Conservation (phyloP, 345 rosid species). For the Rhizophora apiculata region DNA sequence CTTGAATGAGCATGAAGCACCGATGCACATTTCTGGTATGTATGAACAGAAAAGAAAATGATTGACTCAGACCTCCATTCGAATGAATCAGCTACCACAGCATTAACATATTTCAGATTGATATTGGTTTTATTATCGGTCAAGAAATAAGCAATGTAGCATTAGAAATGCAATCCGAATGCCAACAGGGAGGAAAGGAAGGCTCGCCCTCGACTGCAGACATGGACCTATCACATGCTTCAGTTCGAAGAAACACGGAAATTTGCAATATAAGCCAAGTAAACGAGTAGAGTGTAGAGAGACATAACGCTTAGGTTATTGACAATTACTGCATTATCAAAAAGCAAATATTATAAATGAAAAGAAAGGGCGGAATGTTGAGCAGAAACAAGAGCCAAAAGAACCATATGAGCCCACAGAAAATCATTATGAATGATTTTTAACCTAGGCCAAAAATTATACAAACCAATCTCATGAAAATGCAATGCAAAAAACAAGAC, state of each 20-base stretch:
- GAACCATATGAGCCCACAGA: conserved; percentile 7
- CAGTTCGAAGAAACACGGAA: neutral
- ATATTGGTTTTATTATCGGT: neutral
- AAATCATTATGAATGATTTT: conserved; percentile 3
- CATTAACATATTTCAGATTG: too few species aligned
- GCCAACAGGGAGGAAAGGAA: neutral
- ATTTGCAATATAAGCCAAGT: neutral
- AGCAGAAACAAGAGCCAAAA: conserved; percentile 11
- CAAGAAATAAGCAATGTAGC: neutral
- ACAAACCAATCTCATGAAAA: conserved; percentile 6
- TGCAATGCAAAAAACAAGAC: neutral
- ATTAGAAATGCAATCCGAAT: neutral
- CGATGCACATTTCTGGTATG: too few species aligned
- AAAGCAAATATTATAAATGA: conserved; percentile 8
- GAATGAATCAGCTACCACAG: too few species aligned
- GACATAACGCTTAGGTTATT: neutral
- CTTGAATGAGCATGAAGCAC: too few species aligned
- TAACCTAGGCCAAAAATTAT: conserved; percentile 3
- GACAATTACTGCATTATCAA: neutral
- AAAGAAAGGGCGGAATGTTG: conserved; percentile 12
- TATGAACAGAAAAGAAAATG: too few species aligned
- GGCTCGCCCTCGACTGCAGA: neutral
- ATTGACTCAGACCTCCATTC: too few species aligned
- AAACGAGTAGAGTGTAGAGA: too few species aligned
- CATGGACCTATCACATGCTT: conserved; percentile 8